A percentile compares a stretch with the other conserved stretches of the same genome.
Conservation (phyloP, 257 asterid genomes). For the Catharanthus roseus region DNA sequence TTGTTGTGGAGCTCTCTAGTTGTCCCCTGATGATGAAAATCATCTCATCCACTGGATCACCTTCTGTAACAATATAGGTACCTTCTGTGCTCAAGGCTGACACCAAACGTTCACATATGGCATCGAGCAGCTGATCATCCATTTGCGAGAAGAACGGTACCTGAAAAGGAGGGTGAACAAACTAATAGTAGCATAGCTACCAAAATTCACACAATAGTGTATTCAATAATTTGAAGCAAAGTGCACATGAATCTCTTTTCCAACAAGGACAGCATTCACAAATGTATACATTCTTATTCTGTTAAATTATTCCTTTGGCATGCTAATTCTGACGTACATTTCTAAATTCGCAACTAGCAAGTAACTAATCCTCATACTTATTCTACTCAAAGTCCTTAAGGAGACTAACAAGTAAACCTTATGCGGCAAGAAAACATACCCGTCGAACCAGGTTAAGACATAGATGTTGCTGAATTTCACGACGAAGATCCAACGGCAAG, state of each 20-base stretch:
- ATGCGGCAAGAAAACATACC: constrained; percentile 39
- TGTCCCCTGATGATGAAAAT: constrained; percentile 81
- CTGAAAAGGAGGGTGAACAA: constrained; percentile 24
- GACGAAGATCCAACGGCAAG: constrained; percentile 85
- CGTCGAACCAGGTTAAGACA: constrained; percentile 96
- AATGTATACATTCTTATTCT: neutral
- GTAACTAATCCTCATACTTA: neutral
- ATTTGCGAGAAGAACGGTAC: constrained; percentile 89
- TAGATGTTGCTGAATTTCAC: constrained; percentile 87
- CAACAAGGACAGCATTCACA: neutral
- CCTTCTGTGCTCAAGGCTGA: constrained; percentile 70
- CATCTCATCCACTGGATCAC: constrained; percentile 89
- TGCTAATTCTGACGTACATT: neutral
- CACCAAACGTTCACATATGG: constrained; percentile 78
- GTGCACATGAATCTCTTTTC: neutral
- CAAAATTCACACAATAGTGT: neutral
- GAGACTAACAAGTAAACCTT: neutral
- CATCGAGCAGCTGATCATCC: constrained; percentile 89
- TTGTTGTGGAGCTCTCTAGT: constrained; percentile 82
- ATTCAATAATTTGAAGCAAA: neutral
- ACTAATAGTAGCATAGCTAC: neutral
- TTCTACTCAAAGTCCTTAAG: neutral
- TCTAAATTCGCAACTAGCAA: neutral
- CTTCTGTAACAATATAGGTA: constrained; percentile 68
- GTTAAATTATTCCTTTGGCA: neutral